Evolutionary conservation across 192 early-diverging fungal genomes (phyloP), one percentile per base, ranked within the genome.

Genomic region (Dissophora ornata): DNA sequence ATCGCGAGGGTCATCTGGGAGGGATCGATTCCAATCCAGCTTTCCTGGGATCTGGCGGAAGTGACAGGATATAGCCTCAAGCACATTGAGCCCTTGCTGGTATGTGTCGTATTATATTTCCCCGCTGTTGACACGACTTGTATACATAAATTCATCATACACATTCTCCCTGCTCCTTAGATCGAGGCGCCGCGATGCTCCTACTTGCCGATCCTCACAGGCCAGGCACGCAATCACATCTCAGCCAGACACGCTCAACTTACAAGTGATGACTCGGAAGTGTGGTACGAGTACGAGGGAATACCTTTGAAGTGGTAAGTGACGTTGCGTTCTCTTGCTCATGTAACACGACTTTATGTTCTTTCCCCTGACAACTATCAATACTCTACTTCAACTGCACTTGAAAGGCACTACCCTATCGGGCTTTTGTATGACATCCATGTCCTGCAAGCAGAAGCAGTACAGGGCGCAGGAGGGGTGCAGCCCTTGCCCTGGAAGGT

Each of bases 341-440:
- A n/a, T n/a, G n/a, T n/a, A n/a, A n/a, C n/a, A n/a, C n/a, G n/a
- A n/a, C n/a, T n/a, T n/a, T n/a, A n/a, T 38, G 18, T 19, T 41
- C 40, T 42, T 4, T 26, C 40, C 8, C 16, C 19, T 46, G 4
- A 13, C 45, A 13, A 13, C 12, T 22, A 22, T 19, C 16, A n/a
- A n/a, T n/a, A n/a, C 45, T 8, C 19, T 1, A 19, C 45, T 22
- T 21, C 8, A 16, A 12, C 18, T 45, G 4, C 44, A n/a, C 44
- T 4, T n/a, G 18, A 4, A 5, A 91, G 91, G 91, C 94, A 96
- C 67, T 92, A 91, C 58, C 93, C 94, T 8, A 81, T 93, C 9
- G 94, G 93, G 1, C 83, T 96, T 0, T 74, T 96, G 2, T 90
- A 89, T 64, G 94, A 96, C 53, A 82, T 91, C 51, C 79, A 80